These are phyloP conservation scores for Canavalia ensiformis DNA, from an alignment of 306 rosid species.

Conservation along the genomic window DNA sequence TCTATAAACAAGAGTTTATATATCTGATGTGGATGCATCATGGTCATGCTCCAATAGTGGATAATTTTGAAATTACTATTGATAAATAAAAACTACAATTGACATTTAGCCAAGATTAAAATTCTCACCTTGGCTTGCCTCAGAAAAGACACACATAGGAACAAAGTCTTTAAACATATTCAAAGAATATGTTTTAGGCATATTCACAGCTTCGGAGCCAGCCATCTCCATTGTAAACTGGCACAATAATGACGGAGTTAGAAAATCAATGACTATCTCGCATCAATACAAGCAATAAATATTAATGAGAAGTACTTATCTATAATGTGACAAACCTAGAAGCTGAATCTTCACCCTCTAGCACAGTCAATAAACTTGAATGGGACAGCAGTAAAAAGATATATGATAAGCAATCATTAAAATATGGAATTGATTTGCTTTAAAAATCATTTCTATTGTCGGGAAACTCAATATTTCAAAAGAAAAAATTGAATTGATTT, in stretches of 20 bases:
- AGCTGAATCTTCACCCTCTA: constrained; percentile 19
- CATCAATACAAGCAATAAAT: constrained; percentile 28
- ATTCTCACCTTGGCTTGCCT: constrained; percentile 84
- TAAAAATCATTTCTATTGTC: background rate
- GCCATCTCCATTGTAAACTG: constrained; percentile 99
- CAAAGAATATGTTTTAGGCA: constrained; percentile 77
- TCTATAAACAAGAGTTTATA: constrained; percentile 15
- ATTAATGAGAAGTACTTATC: constrained; percentile 14
- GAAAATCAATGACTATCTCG: constrained; percentile 34
- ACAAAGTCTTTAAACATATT: constrained; percentile 93
- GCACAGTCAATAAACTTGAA: constrained; percentile 12
- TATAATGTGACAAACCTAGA: constrained; percentile 16
- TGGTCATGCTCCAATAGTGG: background rate
- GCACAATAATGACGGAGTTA: constrained; percentile 41
- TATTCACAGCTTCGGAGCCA: constrained; percentile 64
- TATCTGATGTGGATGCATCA: constrained; percentile 26
- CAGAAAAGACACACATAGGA: constrained; percentile 95
- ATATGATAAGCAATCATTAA: background rate
- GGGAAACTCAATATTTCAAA: background rate
- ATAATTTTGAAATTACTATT: constrained; percentile 35
- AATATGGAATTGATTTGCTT: constrained; percentile 29
- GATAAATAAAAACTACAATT: constrained; percentile 8
- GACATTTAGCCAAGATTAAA: constrained; percentile 26
- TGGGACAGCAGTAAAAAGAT: background rate
- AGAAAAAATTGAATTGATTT: background rate